Conservation (phyloP, 2,329 filamentous ascomycete species). For the Calonectria leucothoes region DNA sequence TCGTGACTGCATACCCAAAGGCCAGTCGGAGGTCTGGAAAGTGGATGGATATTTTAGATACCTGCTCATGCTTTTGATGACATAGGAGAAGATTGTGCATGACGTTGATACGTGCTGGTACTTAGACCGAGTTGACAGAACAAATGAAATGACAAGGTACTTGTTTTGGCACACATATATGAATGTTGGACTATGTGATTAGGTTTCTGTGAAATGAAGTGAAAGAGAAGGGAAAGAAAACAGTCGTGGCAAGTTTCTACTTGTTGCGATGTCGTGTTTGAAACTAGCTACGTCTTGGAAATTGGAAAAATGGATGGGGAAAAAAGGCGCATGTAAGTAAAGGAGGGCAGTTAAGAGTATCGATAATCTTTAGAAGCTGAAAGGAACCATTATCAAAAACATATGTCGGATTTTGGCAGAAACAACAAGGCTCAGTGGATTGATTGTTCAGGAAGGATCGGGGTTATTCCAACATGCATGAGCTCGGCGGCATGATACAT, state of each 20-base stretch:
- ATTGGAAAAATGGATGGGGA: no score
- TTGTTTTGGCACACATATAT: not conserved
- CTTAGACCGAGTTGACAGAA: constrained; percentile 22
- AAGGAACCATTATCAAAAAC: not conserved
- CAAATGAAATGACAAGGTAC: constrained; percentile 13
- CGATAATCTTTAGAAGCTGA: not conserved
- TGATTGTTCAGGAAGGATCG: not conserved
- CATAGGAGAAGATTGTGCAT: constrained; percentile 25
- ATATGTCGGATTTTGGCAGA: not conserved
- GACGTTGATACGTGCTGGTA: constrained; percentile 9
- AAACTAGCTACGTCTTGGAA: no score
- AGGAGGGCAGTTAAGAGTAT: not conserved
- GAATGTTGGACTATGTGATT: not conserved
- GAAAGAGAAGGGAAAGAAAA: not conserved
- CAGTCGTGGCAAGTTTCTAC: not conserved
- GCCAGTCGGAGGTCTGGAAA: constrained; percentile 15
- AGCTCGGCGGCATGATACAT: not conserved
- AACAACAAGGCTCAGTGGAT: not conserved
- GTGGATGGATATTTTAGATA: constrained; percentile 36
- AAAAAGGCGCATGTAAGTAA: not conserved
- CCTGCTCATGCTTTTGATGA: constrained; percentile 33
- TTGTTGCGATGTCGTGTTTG: not conserved
- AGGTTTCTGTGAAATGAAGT: not conserved
- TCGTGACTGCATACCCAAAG: constrained; percentile 10
- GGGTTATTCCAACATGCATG: not conserved